Percentiles rank a stretch among this genome's conserved stretches.
These are phyloP conservation scores for Kurtzmaniella quercitrusa DNA, from an alignment of 1,139 yeast species.

Conservation along the genomic window DNA sequence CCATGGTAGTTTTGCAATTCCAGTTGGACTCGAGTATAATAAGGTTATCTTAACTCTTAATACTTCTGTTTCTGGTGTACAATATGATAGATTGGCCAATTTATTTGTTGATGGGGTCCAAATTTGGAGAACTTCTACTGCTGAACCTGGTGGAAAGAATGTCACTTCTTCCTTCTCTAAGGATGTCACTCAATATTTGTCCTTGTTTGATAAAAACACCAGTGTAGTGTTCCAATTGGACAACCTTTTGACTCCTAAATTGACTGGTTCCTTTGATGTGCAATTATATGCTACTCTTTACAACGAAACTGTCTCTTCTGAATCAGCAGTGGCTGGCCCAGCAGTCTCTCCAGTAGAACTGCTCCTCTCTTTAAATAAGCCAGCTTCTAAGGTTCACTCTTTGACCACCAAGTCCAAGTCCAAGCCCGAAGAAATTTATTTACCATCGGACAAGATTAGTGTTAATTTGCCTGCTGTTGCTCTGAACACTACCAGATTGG, in stretches of 20 bases:
- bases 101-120: slow-evolving; percentile 62
- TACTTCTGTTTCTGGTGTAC: slow-evolving; percentile 61
- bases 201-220: slow-evolving; percentile 41
- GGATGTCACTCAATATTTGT: slow-evolving; percentile 58
- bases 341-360: neutral
- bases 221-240: slow-evolving; percentile 54
- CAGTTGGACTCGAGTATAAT: slow-evolving; percentile 40
- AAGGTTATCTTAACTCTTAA: slow-evolving; percentile 58
- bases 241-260: slow-evolving; percentile 52
- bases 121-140: slow-evolving; percentile 82
- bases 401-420: slow-evolving; percentile 19
- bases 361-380: slow-evolving; percentile 20
- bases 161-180: slow-evolving; percentile 50
- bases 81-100: slow-evolving; percentile 75
- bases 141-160: slow-evolving; percentile 61
- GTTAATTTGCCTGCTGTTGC: slow-evolving; percentile 38
- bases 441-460: slow-evolving; percentile 35
- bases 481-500: slow-evolving; percentile 53
- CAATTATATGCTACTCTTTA: slow-evolving; percentile 51
- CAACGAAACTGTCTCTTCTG: slow-evolving; percentile 12
- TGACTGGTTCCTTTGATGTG: slow-evolving; percentile 61
- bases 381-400: slow-evolving; percentile 31
- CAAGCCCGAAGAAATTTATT: slow-evolving; percentile 39
- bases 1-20: slow-evolving; percentile 21
- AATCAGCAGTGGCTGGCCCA: no score